Base-by-base conservation (phyloP, 106 monocot genomes). In the Dendrobium chrysotoxum region DNA sequence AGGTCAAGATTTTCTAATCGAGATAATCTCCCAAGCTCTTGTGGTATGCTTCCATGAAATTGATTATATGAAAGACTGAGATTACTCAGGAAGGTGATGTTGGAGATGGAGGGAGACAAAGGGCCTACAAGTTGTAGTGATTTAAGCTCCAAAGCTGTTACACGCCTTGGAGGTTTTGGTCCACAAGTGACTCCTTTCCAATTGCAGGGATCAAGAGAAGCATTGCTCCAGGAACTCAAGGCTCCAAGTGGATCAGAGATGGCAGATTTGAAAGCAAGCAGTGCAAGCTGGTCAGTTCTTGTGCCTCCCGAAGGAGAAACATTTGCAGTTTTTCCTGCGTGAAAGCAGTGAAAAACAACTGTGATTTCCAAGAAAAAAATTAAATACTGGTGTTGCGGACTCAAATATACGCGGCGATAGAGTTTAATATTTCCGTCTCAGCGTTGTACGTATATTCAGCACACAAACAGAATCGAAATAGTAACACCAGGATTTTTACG, bases 151-250 rank as follows among this genome's bases (percentile, higher is more conserved):
- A 91, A 80, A 7, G 77, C 68, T 1, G 66, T 76, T 45, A 87
- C 85, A 7, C 80, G 41, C 9, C 67, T 28, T 67, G 26, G 21
- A 25, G 67, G 67, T 10, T 23, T 25, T 6, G 53, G 77, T 25
- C 67, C 67, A 53, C 92, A 92, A 5, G 53, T 31, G 72, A 92
- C 80, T 4, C 92, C 89, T 1, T 0, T 16, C 92, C 89, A 92
- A 7, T 39, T 31, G 87, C 92, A 92, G 84, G 80, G 58, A 40
- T 46, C 28, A 70, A 64, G 40, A 65, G 85, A 81, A 6, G 57
- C 67, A 71, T 83, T 87, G 23, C 26, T 67, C 90, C 87, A 87
- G 0, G 90, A 87, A 28, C 67, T 67, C 67, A 67, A 67, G 67
- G 67, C 67, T 67, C 26, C 26, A 26, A 25, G 64, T 6, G 64